Base-by-base conservation (phyloP, 768 basidiomycete species). In the Lentinula raphanica region DNA sequence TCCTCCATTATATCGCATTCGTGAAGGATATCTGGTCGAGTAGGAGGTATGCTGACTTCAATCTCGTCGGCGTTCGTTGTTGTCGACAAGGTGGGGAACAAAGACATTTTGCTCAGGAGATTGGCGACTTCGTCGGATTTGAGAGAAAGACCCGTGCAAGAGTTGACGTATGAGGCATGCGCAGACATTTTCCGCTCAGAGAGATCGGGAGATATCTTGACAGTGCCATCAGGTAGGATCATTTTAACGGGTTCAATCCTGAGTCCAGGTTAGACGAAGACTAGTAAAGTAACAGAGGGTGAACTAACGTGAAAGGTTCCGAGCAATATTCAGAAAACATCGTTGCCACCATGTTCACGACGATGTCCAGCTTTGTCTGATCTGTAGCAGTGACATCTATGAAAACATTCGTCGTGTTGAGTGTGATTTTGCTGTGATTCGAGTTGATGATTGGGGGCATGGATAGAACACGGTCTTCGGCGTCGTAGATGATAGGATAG, bases 361-460 rank as follows among this genome's bases (percentile, higher is more conserved):
- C 97, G 49, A 98, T 95, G 62, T 88, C 86, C 59, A 99, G 84
- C 74, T 99, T 99, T 28, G 96, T 98, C 68, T 91, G 83, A 67
- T 99, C 97, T 17, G 94, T 97, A 2, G 95, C 95, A 8, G 97
- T 98, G 29, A 95, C 85, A 71, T 99, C 97, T 64, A 99, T 90
- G 76, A 98, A 98, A 69, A 99, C 77, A 71, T 98, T 98, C 54
- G 80, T 82, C 11, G 97, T 98, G 68, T 94, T 87, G 61, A 97
- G 76, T 0, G 92, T 91, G 67, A 99, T 98, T 76, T 98, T 98
- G 70, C 93, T 98, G 72, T 92, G 92, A 63, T 97, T 89, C 3
- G 94, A 95, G 73, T 97, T 97, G 74, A 96, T 96, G 69, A 99
- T 98, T 8, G 97, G 97, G 38, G 97, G 97, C 88, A 98, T 95